These are phyloP conservation scores for Backusella australiensis DNA, from an alignment of 192 early-diverging fungal species.

Conservation along the genomic window DNA sequence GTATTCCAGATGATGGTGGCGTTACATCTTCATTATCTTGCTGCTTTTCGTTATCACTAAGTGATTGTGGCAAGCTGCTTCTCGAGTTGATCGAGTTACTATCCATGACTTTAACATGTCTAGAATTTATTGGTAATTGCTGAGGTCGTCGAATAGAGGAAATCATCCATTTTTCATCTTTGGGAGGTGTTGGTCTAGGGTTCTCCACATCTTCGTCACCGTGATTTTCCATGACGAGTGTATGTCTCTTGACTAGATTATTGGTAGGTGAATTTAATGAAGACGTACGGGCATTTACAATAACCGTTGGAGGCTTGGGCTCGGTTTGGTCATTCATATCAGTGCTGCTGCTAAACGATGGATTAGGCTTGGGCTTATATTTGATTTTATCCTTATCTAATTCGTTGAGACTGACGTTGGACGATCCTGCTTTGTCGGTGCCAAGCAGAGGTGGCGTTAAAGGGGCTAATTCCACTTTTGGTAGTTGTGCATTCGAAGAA, in stretches of 20 bases:
- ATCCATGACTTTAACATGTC: conserved; percentile 13
- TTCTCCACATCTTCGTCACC: conserved; percentile 4
- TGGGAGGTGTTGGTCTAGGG: conserved; percentile 20
- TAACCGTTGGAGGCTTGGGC: background rate
- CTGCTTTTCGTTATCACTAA: background rate
- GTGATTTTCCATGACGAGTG: background rate
- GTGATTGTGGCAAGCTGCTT: background rate
- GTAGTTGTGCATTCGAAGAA: background rate
- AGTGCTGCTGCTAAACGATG: background rate
- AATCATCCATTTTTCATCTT: conserved; percentile 37
- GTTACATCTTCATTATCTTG: background rate
- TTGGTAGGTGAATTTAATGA: background rate
- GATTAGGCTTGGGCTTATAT: background rate
- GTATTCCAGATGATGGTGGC: background rate
- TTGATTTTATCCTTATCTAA: background rate
- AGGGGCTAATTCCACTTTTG: background rate
- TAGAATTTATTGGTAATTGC: conserved; percentile 13
- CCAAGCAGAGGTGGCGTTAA: background rate
- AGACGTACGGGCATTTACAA: background rate
- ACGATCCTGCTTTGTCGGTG: background rate
- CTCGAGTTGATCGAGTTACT: background rate
- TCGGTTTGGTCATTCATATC: background rate
- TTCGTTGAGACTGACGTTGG: background rate
- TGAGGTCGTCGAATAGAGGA: conserved; percentile 33
- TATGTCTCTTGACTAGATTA: background rate